Base-by-base conservation (phyloP, 148 eudicot species). In the Rhododendron vialii region DNA sequence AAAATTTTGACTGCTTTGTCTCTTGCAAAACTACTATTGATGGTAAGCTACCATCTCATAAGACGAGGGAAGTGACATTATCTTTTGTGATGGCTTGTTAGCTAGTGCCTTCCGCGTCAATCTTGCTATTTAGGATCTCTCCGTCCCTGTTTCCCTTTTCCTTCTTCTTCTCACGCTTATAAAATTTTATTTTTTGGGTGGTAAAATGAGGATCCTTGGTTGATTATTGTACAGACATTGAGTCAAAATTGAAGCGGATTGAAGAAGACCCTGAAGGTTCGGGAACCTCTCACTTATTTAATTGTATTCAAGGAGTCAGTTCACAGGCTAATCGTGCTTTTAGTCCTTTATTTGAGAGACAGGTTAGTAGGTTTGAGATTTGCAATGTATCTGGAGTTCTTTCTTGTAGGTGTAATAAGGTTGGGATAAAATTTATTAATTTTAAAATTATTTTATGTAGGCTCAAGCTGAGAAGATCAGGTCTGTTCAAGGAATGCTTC, bases 401-500 rank as follows among this genome's bases (percentile, higher is more conserved):
- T 84, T 61, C 33, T 73, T 51, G 43, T 81, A n/a, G 67, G 86
- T 63, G 24, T 73, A 59, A 48, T 41, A 18, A 45, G 69, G 50
- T 47, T 79, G 50, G 71, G 47, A 38, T 87, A 26, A 71, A 61
- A n/a, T 79, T 69, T 30, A 63, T 78, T 78, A 41, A 78, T 85
- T 73, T 75, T 84, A 7, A 84, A 61, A 47, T 83, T 17, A 33
- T 8, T 87, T 83, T 69, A 67, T 91, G 85, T 87, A 98, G 99
- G 99, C 99, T 53, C 98, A 95, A 94, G 92, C 98, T 51, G 99
- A 98, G 89, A 98, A 98, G 93, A 95, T 98, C 81, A 94, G 99
- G 89, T 96, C 99, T 82, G 99, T 98, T 69, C 99, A 98, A 93
- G 99, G 99, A 92, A 98, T 95, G 98, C 98, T 98, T 86, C 99